Conservation (phyloP, 1,284 basidiomycete species). For the Tilletia setariae region DNA sequence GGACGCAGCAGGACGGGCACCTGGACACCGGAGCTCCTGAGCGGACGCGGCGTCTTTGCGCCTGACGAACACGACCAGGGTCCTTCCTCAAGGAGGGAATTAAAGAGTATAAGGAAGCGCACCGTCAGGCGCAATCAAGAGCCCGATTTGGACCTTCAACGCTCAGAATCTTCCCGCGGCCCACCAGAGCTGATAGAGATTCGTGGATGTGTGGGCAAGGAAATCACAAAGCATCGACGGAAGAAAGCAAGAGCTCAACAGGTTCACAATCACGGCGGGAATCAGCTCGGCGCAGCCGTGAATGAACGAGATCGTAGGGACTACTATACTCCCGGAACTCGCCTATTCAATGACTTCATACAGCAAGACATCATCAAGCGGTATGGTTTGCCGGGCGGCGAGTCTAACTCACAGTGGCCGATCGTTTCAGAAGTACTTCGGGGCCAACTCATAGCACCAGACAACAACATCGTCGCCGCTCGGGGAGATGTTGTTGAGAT, state of each 20-base stretch:
- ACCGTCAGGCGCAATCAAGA: too few relatives aligned
- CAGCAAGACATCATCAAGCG: constrained; percentile 32
- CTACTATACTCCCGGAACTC: constrained; percentile 49
- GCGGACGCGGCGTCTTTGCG: neutral
- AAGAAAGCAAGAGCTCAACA: constrained; percentile 38
- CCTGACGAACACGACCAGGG: neutral
- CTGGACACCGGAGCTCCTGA: neutral
- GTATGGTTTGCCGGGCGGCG: constrained; percentile 27
- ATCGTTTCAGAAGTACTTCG: constrained; percentile 24
- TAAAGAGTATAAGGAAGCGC: neutral
- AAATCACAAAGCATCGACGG: constrained; percentile 53
- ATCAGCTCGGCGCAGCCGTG: constrained; percentile 29
- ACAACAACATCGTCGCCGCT: neutral
- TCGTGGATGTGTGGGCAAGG: constrained; percentile 53
- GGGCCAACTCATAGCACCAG: neutral
- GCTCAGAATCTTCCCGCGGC: too few relatives aligned
- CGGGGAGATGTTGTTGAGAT: constrained; percentile 22
- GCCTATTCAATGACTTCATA: constrained; percentile 49
- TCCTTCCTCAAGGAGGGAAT: neutral
- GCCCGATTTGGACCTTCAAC: neutral
- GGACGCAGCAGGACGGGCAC: constrained; percentile 15
- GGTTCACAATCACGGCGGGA: constrained; percentile 6
- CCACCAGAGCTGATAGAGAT: constrained; percentile 50
- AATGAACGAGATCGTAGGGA: constrained; percentile 55
- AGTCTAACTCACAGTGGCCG: neutral